Percentiles rank a stretch among this genome's conserved stretches.
These are phyloP conservation scores for Aspergillus tamarii DNA, from an alignment of 2,329 filamentous ascomycete species.

Conservation along the genomic window DNA sequence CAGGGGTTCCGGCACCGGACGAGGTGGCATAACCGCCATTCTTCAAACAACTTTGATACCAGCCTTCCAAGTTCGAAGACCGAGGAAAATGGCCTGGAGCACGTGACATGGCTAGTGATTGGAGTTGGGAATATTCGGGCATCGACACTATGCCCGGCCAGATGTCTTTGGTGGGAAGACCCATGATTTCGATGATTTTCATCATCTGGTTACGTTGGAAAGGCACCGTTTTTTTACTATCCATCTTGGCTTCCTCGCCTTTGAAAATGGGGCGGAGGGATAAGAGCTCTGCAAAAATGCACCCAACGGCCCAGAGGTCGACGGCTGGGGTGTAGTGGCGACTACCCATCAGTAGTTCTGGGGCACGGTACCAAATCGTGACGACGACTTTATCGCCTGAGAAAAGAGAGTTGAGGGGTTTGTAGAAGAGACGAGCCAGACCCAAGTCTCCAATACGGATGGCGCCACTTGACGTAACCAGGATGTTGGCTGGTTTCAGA, in stretches of 20 bases:
- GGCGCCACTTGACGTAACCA: conserved; percentile 87
- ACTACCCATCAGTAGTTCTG: conserved; percentile 86
- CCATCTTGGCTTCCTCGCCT: conserved; percentile 98
- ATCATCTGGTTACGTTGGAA: conserved; percentile 99
- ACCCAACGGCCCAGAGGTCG: conserved; percentile 96
- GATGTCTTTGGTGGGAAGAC: conserved; percentile 81
- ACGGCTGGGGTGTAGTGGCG: conserved; percentile 97
- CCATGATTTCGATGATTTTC: conserved; percentile 96
- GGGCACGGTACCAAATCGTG: conserved; percentile 98
- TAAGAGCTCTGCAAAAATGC: conserved; percentile 93
- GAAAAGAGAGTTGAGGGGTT: conserved; percentile 88
- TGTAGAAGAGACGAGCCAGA: conserved; percentile 88
- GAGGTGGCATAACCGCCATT: conserved; percentile 56
- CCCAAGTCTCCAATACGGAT: conserved; percentile 96
- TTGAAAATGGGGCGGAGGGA: conserved; percentile 95
- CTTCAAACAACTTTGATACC: conserved; percentile 74
- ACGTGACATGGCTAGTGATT: conserved; percentile 50
- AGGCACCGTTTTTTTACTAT: conserved; percentile 94
- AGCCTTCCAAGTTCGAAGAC: conserved; percentile 70
- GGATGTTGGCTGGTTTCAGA: conserved; percentile 97
- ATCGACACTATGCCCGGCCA: conserved; percentile 85
- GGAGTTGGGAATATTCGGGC: conserved; percentile 81
- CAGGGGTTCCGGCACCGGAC: conserved; percentile 60
- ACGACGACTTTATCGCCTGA: conserved; percentile 97
- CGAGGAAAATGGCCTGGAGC: conserved; percentile 54